phyloP scores from a whole-genome alignment of 257 asterid species.

The Scutellaria baicalensis region DNA sequence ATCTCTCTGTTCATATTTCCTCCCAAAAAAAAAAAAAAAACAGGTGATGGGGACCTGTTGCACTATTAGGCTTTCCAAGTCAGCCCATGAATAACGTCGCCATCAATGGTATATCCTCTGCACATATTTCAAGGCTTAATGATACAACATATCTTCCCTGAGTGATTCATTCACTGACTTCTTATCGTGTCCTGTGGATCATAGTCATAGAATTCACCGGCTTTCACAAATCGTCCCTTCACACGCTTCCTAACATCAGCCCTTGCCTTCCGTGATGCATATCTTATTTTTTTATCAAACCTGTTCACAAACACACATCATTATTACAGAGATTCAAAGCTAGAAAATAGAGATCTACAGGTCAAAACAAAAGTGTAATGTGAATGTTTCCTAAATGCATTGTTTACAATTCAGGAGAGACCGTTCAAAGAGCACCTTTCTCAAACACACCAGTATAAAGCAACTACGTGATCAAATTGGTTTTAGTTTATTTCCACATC shows the following conservation, averaged over 20 bases:
- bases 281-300: slow-evolving; percentile 55
- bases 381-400: background rate
- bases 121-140: background rate
- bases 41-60: background rate
- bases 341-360: background rate
- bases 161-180: slow-evolving; percentile 19
- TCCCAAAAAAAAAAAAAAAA: background rate
- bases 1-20: slow-evolving; percentile 4
- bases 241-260: slow-evolving; percentile 74
- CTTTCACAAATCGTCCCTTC: slow-evolving; percentile 70
- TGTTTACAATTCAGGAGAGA: no score
- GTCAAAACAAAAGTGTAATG: background rate
- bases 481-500: background rate
- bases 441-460: background rate
- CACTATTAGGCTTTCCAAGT: background rate
- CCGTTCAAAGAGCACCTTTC: no score
- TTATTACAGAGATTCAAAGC: background rate
- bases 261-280: slow-evolving; percentile 59
- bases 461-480: background rate
- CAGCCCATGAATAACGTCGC: slow-evolving; percentile 4
- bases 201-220: slow-evolving; percentile 63
- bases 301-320: slow-evolving; percentile 20
- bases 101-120: slow-evolving; percentile 1
- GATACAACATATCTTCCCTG: background rate
- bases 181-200: slow-evolving; percentile 38